A percentile compares a stretch with the other conserved stretches of the same genome.
Evolutionary conservation across 1,284 basidiomycete genomes (phyloP).

Genomic region (Puccinia sorghi): DNA sequence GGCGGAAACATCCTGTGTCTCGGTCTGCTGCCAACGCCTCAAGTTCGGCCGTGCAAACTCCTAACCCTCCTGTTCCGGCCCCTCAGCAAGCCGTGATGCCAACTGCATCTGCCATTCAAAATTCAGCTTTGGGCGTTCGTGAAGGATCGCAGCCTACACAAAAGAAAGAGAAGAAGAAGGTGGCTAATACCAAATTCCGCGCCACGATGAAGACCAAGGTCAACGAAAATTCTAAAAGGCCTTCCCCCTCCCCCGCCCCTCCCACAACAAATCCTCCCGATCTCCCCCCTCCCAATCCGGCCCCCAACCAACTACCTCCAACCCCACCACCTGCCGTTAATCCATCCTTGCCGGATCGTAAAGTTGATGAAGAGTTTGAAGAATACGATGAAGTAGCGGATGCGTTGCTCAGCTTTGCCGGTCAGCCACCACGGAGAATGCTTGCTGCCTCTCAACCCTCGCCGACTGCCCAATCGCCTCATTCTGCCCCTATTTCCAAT

Average conservation of each 20-base stretch:
- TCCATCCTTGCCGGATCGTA: conserved; percentile 25
- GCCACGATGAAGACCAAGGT: conserved; percentile 30
- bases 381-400: conserved; percentile 49
- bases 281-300: background rate
- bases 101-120: background rate
- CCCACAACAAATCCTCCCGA: background rate
- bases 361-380: conserved; percentile 44
- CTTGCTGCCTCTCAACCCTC: conserved; percentile 22
- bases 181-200: conserved; percentile 40
- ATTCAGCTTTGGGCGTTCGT: background rate
- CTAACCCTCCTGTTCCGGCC: background rate
- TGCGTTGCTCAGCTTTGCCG: conserved; percentile 42
- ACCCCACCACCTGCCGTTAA: background rate
- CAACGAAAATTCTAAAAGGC: conserved; percentile 22
- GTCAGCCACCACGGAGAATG: conserved; percentile 26
- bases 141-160: conserved; percentile 19
- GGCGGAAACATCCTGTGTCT: conserved; percentile 10
- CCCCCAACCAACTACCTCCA: background rate
- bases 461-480: conserved; percentile 5
- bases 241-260: conserved; percentile 41
- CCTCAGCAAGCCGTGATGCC: conserved; percentile 17
- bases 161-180: conserved; percentile 44
- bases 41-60: background rate
- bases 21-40: background rate
- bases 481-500: conserved; percentile 12